Evolutionary conservation across 805 yeast genomes (phyloP).

Genomic region (Saccharomycopsis sp.): DNA sequence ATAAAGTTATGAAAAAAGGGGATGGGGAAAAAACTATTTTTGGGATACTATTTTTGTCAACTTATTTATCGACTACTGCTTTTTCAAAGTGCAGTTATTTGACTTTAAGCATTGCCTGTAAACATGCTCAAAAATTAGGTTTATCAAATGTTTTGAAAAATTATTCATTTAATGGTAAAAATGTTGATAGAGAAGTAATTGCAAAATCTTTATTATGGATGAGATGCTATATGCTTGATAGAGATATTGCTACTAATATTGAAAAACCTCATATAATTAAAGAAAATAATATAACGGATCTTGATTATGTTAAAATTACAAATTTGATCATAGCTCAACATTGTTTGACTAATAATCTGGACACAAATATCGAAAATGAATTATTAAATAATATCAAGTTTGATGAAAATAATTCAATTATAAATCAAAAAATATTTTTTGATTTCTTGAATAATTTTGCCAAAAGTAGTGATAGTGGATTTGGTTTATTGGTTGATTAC

Average conservation of each 20-base stretch:
- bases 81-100: constrained; percentile 10
- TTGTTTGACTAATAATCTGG: background rate
- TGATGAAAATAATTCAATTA: background rate
- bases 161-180: background rate
- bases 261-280: constrained; percentile 5
- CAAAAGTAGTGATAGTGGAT: background rate
- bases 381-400: background rate
- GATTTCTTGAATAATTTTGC: constrained; percentile 3
- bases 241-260: constrained; percentile 1
- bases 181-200: background rate
- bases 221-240: constrained; percentile 10
- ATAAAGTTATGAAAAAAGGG: constrained; percentile 3
- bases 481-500: constrained; percentile 2
- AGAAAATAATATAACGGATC: constrained; percentile 1
- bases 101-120: constrained; percentile 4
- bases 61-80: constrained; percentile 8
- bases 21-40: constrained; percentile 9
- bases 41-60: constrained; percentile 8
- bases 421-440: background rate
- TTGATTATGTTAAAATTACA: background rate
- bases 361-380: background rate
- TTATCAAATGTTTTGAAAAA: constrained; percentile 1
- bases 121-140: constrained; percentile 8
- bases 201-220: constrained; percentile 2
- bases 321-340: background rate